phyloP scores from a whole-genome alignment of 2,329 filamentous ascomycete genomes.

The Hyphodiscus sp. region DNA sequence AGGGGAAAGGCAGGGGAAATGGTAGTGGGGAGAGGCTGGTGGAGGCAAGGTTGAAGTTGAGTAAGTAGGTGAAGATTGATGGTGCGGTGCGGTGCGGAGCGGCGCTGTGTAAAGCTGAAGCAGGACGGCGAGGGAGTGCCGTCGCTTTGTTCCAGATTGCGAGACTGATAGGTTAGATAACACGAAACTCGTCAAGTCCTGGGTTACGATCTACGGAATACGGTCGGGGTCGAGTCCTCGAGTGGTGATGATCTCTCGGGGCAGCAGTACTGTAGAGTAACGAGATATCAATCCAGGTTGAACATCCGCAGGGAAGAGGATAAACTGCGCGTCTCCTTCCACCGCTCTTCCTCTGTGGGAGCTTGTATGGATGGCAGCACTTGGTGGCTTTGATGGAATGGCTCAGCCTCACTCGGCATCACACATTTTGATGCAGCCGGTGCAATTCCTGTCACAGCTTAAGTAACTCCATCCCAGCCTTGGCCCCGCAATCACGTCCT shows the following conservation, averaged over 20 bases:
- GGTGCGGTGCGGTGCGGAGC: background rate
- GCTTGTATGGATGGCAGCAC: background rate
- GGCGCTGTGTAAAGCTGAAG: background rate
- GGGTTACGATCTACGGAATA: background rate
- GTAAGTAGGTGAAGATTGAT: too few species aligned
- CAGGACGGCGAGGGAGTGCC: background rate
- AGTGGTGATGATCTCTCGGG: background rate
- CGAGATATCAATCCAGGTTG: background rate
- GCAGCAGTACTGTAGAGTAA: background rate
- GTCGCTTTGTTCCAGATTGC: conserved; percentile 12
- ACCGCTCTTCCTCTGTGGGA: background rate
- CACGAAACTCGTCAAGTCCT: background rate
- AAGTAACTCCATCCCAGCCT: background rate
- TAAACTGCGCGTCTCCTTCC: conserved; percentile 6
- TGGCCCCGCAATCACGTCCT: background rate
- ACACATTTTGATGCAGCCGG: background rate
- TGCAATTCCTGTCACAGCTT: background rate
- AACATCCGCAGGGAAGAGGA: background rate
- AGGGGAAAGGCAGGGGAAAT: background rate
- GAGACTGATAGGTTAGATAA: conserved; percentile 1
- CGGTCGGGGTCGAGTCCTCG: background rate
- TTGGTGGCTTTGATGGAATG: background rate
- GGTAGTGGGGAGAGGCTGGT: background rate
- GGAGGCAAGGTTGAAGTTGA: too few species aligned
- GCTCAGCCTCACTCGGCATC: conserved; percentile 4